Evolutionary conservation across 495 filamentous ascomycete genomes (phyloP).

Genomic region (Penicillium taxi): DNA sequence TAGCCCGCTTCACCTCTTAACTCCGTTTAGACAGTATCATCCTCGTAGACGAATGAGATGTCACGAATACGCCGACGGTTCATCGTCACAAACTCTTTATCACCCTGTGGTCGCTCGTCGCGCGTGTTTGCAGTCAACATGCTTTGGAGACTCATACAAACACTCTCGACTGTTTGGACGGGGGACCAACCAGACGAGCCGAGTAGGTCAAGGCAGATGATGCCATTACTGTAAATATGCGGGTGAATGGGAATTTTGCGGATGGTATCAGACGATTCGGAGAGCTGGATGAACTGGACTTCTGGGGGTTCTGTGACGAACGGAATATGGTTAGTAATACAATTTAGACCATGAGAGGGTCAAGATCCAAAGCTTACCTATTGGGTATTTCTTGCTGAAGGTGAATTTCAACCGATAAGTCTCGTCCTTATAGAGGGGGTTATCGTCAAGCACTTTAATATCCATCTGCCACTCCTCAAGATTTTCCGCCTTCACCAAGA

Average conservation of each 20-base stretch:
- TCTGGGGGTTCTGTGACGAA: slow-evolving; percentile 68
- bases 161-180: slow-evolving; percentile 92
- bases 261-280: slow-evolving; percentile 31
- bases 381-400: slow-evolving; percentile 79
- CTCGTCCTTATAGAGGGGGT: slow-evolving; percentile 79
- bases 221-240: slow-evolving; percentile 96
- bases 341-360: no score
- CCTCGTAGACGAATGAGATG: slow-evolving; percentile 83
- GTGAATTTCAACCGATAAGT: slow-evolving; percentile 80
- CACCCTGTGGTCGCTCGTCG: slow-evolving; percentile 77
- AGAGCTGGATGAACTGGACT: slow-evolving; percentile 69
- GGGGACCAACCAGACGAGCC: slow-evolving; percentile 85
- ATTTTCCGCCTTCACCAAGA: slow-evolving; percentile 69
- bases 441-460: slow-evolving; percentile 81
- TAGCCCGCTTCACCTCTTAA: background rate
- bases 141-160: slow-evolving; percentile 96
- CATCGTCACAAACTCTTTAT: slow-evolving; percentile 73
- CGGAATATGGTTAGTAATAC: background rate
- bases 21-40: slow-evolving; percentile 60
- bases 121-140: slow-evolving; percentile 94
- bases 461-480: slow-evolving; percentile 91
- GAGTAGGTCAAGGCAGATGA: slow-evolving; percentile 94
- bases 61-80: slow-evolving; percentile 73
- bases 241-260: slow-evolving; percentile 90
- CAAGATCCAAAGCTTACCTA: slow-evolving; percentile 56